Evolutionary conservation across 73 alveolate genomes (phyloP).

Genomic region (Urostyla sp.): DNA sequence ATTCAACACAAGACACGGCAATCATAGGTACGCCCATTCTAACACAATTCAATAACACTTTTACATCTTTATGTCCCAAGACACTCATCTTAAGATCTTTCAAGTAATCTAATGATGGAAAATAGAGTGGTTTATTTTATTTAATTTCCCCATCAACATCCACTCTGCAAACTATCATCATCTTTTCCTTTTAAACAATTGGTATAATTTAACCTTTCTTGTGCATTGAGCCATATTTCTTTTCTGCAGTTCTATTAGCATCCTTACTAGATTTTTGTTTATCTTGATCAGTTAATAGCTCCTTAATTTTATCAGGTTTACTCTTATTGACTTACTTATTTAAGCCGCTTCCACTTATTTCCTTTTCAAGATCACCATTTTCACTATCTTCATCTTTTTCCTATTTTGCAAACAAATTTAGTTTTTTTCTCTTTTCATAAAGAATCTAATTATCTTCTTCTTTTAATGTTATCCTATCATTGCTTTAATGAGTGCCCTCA

Average conservation of each 20-base stretch:
- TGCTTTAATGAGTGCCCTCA: background rate
- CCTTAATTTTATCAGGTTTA: no score
- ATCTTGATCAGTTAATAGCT: no score
- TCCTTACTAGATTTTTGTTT: no score
- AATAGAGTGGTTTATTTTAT: background rate
- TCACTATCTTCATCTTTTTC: conserved; percentile 17
- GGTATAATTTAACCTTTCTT: no score
- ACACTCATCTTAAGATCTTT: background rate
- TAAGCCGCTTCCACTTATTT: no score
- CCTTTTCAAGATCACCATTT: no score
- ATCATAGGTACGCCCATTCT: background rate
- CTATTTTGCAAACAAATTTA: background rate
- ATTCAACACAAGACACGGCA: background rate
- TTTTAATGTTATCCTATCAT: background rate
- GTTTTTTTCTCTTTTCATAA: conserved; percentile 15
- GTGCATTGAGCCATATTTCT: no score
- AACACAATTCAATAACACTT: background rate
- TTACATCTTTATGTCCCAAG: background rate
- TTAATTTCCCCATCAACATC: background rate
- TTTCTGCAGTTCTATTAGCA: no score
- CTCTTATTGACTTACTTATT: no score
- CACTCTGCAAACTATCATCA: conserved; percentile 4
- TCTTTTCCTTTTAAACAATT: background rate
- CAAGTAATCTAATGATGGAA: background rate
- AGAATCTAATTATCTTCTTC: background rate